Evolutionary conservation across 495 filamentous ascomycete species (phyloP), one percentile per base, ranked within the genome.

Genomic region (Cenococcum geophilum): DNA sequence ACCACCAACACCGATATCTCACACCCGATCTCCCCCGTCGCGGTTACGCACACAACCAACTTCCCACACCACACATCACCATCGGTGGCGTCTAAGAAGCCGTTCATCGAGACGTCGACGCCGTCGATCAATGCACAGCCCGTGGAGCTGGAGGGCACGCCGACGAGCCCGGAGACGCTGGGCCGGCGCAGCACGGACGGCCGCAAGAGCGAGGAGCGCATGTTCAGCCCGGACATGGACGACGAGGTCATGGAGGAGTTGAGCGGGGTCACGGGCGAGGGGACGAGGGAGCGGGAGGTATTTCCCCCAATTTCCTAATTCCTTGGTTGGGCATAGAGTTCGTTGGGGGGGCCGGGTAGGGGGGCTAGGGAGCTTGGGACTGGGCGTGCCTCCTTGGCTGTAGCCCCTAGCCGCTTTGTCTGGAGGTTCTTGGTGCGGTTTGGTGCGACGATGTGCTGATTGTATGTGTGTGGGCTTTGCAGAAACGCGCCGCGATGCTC

Each of bases 41-140:
- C 37, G 8, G 27, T 32, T 3, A 32, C 27, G 5, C 58, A 51
- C 36, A 50, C 58, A 4, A 11, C n/a, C 40, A 53, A 58, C 42
- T 68, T 70, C 65, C 55, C 53, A 37, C 68, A 70, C 61, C 55
- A 63, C n/a, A 70, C 68, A 0, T 64, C 62, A 1, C 14, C 61
- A 1, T 48, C 60, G 43, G 62, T 59, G 5, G 37, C 73, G 16
- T 40, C 42, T 8, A 14, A n/a, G 25, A 49, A 21, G 12, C 51
- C 67, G 12, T 66, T 59, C 59, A 70, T 70, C 61, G 52, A 63
- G 5, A 68, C 63, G 5, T 27, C 25, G n/a, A 65, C 59, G 10
- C 62, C 59, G 2, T 61, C 72, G 18, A 67, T 75, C 45, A 75
- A 75, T 60, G 51, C 56, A 8, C 59, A 59, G 52, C 72, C 73